phyloP scores from a whole-genome alignment of 306 rosid species.

The Albizia julibrissin region DNA sequence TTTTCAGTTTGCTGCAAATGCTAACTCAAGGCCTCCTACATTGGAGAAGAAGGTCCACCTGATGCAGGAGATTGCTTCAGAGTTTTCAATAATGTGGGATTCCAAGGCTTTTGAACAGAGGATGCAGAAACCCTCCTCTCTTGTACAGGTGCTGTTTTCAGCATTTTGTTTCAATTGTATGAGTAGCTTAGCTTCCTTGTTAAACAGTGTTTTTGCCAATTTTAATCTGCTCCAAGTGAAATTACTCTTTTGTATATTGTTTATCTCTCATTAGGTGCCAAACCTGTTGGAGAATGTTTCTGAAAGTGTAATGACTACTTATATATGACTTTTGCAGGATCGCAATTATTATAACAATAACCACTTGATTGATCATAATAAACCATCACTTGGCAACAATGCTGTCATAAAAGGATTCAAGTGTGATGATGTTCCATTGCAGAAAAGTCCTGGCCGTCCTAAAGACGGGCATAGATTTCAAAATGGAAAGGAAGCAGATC shows the following conservation, averaged over 20 bases:
- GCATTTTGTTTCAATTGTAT: slow-evolving; percentile 19
- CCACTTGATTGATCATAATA: slow-evolving; percentile 31
- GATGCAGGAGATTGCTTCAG: slow-evolving; percentile 74
- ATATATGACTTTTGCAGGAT: slow-evolving; percentile 59
- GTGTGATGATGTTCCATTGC: slow-evolving; percentile 39
- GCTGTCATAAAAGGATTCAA: slow-evolving; percentile 45
- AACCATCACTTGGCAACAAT: slow-evolving; percentile 43
- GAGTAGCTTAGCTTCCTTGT: slow-evolving; percentile 3
- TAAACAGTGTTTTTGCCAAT: slow-evolving; percentile 2
- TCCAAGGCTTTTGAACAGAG: slow-evolving; percentile 73
- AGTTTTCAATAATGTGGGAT: slow-evolving; percentile 88
- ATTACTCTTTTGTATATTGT: neutral
- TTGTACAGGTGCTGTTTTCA: slow-evolving; percentile 52
- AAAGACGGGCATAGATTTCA: slow-evolving; percentile 41
- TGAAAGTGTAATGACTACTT: slow-evolving; percentile 13
- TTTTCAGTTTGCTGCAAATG: slow-evolving; percentile 74
- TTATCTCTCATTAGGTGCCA: slow-evolving; percentile 13
- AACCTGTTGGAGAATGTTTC: slow-evolving; percentile 11
- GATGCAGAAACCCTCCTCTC: slow-evolving; percentile 63
- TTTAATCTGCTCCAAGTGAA: neutral
- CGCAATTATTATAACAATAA: slow-evolving; percentile 39
- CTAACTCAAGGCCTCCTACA: slow-evolving; percentile 63
- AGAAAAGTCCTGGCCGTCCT: slow-evolving; percentile 38
- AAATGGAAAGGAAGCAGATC: slow-evolving; percentile 45
- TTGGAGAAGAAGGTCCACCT: slow-evolving; percentile 74